phyloP scores from a whole-genome alignment of 2,329 filamentous ascomycete species.

The Apiospora phragmitis region DNA sequence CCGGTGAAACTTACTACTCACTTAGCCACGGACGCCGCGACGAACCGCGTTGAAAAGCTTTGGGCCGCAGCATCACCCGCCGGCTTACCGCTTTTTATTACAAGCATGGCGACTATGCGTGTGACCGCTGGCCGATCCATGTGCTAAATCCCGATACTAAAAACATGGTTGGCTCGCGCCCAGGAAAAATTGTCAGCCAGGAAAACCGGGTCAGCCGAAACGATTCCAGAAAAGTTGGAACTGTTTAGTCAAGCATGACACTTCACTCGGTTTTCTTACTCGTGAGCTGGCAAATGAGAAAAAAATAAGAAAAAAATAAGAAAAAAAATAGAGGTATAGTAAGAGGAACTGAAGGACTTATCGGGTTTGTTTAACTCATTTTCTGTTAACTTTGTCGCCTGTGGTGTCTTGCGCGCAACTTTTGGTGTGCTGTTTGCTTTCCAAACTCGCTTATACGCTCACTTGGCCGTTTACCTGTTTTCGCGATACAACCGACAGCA shows the following conservation, averaged over 20 bases:
- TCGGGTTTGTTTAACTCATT: background rate
- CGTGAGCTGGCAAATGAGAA: background rate
- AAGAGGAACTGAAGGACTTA: background rate
- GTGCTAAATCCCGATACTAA: background rate
- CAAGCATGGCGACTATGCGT: background rate
- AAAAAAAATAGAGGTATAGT: background rate
- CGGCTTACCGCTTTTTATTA: background rate
- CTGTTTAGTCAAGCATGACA: slow-evolving; percentile 4
- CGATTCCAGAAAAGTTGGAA: slow-evolving; percentile 3
- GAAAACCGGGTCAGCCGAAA: background rate
- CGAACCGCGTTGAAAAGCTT: background rate
- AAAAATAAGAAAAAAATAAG: background rate
- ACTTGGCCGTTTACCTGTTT: background rate
- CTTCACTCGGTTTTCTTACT: background rate
- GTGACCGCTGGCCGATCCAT: background rate
- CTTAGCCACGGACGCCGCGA: background rate
- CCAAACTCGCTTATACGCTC: background rate
- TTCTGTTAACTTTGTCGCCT: background rate
- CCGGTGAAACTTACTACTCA: background rate
- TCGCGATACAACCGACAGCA: background rate
- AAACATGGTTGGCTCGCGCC: background rate
- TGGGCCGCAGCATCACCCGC: background rate
- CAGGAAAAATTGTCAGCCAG: slow-evolving; percentile 6
- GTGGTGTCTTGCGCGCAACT: background rate
- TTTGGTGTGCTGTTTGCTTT: background rate